phyloP scores from a whole-genome alignment of 139 green algal genomes.

The Micractinium conductrix region DNA sequence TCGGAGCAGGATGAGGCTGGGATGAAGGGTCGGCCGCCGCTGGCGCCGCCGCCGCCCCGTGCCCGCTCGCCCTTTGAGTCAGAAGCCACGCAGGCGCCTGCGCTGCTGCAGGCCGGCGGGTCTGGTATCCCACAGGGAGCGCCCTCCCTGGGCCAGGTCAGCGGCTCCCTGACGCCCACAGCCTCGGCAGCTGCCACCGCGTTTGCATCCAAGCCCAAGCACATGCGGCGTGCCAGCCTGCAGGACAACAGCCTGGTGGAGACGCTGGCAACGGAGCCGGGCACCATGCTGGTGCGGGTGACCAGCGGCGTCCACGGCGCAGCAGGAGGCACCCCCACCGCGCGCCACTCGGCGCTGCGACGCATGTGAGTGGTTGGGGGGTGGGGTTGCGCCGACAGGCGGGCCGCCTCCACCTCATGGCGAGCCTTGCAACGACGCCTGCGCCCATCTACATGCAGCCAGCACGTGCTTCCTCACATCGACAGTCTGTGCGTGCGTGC shows the following conservation, averaged over 20 bases:
- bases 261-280: slow-evolving; percentile 24
- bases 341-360: background rate
- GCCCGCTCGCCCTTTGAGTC: too few relatives aligned
- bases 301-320: background rate
- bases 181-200: background rate
- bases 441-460: background rate
- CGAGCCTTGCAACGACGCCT: too few relatives aligned
- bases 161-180: background rate
- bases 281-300: slow-evolving; percentile 42
- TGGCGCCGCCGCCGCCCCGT: background rate
- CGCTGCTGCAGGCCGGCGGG: too few relatives aligned
- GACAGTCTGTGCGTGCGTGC: too few relatives aligned
- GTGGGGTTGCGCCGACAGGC: too few relatives aligned
- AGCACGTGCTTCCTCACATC: too few relatives aligned
- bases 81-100: too few relatives aligned
- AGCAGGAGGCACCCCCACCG: slow-evolving; percentile 13
- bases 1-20: too few relatives aligned
- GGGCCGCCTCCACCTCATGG: background rate
- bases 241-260: background rate
- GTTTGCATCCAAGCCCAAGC: background rate
- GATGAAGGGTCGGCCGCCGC: too few relatives aligned
- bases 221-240: slow-evolving; percentile 36
- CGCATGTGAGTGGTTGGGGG: slow-evolving; percentile 12
- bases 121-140: too few relatives aligned
- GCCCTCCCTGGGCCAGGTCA: too few relatives aligned